phyloP scores from a whole-genome alignment of 441 rosid genomes.

The Brassica hybrid region DNA sequence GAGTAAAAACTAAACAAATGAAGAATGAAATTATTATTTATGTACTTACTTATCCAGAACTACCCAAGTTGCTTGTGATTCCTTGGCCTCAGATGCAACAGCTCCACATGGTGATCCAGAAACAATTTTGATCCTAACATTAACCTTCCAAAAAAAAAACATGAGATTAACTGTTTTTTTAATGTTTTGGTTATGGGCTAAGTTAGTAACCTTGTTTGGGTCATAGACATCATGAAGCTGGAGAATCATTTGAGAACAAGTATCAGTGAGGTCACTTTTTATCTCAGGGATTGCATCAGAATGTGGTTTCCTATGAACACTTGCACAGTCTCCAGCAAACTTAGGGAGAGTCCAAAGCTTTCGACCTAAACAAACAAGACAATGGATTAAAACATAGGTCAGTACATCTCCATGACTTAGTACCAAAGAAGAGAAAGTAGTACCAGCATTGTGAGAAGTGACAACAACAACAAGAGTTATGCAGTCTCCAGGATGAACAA shows the following conservation, averaged over 20 bases:
- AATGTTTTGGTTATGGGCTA: neutral
- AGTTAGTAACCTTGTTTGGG: conserved; percentile 72
- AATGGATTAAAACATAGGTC: conserved; percentile 13
- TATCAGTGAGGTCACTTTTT: conserved; percentile 74
- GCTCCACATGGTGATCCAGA: conserved; percentile 43
- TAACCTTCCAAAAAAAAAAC: conserved; percentile 43
- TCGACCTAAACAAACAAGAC: conserved; percentile 51
- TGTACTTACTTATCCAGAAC: conserved; percentile 56
- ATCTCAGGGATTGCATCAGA: conserved; percentile 70
- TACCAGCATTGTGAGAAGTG: conserved; percentile 73
- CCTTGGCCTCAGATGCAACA: conserved; percentile 64
- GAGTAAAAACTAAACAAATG: neutral
- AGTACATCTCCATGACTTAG: conserved; percentile 7
- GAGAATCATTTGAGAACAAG: conserved; percentile 94
- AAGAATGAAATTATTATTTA: neutral
- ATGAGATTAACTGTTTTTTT: neutral
- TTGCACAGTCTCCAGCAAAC: conserved; percentile 92
- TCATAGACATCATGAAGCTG: conserved; percentile 94
- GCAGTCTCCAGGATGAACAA: conserved; percentile 94
- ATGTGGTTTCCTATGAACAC: conserved; percentile 60
- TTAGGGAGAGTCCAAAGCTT: conserved; percentile 78
- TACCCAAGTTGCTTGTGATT: conserved; percentile 62
- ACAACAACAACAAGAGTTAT: conserved; percentile 90
- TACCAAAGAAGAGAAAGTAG: conserved; percentile 1
- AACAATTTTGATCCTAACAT: conserved; percentile 59